Evolutionary conservation across 441 rosid species (phyloP), one percentile per base, ranked within the genome.

Genomic region (Arabidopsis lyrata): DNA sequence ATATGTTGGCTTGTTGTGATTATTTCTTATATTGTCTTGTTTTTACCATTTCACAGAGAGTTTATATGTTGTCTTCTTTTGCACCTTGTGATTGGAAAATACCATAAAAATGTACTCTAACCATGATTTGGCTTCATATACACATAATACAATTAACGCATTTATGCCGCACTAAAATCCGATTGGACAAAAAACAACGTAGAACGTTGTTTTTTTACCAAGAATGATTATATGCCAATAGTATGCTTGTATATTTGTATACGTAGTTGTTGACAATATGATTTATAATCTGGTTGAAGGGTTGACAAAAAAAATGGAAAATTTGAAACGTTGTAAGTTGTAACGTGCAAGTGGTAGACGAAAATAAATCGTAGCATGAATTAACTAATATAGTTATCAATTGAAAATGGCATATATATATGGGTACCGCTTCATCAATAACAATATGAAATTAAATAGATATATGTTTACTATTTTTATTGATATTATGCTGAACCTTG

Each of bases 321-420:
- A n/a, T 18, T 18, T 18, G 54, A 39, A 41, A 67, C 59, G 65
- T 63, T 59, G 47, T 38, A 69, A 63, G 65, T 63, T 59, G 39
- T 38, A 69, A 63, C 73, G 74, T 70, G 79, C 74, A 29, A 69
- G 66, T 63, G 31, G 38, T 55, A 63, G 44, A 13, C 70, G 58
- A 69, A 55, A 47, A 69, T 38, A 13, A 38, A 13, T 47, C 29
- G 60, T 56, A 36, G 47, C 75, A 76, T 70, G 62, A 27, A 41
- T 61, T 27, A 63, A 49, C 63, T 29, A 22, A 22, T 22, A 22
- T 22, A 22, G 2, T 24, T 24, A 63, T 63, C 47, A 49, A 68
- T 69, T 20, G 18, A 10, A 63, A 15, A 55, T 48, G 14, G 31
- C 56, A 63, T 69, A 36, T 45, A 15, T n/a, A n/a, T n/a, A n/a